Evolutionary conservation across 140 eudicot genomes (phyloP), one percentile per base, ranked within the genome.

Genomic region (Stevia rebaudiana): DNA sequence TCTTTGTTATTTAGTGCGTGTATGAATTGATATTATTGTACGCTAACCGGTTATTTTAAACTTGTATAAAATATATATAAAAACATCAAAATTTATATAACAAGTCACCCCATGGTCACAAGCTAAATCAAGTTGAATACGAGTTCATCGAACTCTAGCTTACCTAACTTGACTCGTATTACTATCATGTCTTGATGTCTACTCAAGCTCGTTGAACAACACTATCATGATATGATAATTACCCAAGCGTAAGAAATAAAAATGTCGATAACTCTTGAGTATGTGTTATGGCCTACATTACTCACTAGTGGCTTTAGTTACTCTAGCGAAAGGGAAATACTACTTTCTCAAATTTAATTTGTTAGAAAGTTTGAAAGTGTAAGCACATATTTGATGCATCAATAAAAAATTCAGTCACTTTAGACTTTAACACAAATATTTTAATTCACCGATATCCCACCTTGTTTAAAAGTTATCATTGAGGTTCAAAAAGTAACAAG

Each of bases 321-420:
- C 55, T 13, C 50, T 46, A 46, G 11, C 8, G 55, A 48, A 18
- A 48, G 55, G 28, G 55, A 15, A 30, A 30, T 12, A 11, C 24
- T 30, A 15, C 28, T 55, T n/a, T 22, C 7, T 50, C 6, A 11
- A 30, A 56, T 7, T 56, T 31, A 15, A 12, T 5, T 6, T 30
- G 28, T 15, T 56, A 10, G 13, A 28, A 28, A 2, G 23, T 55
- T 31, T 30, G 24, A 30, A 28, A 13, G 61, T 54, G 43, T 8
- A 56, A 56, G 63, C 63, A 56, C 30, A 56, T 56, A 56, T 56
- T n/a, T 16, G 42, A 30, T 31, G 63, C 23, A 3, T n/a, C 16
- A 30, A 31, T 56, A 56, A 31, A 56, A 30, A 56, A 30, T 28
- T 31, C 25, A 19, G 8, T 55, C 41, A 56, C 62, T 56, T 56